Conservation (phyloP, 768 basidiomycete genomes). For the Amanita exitialis region DNA sequence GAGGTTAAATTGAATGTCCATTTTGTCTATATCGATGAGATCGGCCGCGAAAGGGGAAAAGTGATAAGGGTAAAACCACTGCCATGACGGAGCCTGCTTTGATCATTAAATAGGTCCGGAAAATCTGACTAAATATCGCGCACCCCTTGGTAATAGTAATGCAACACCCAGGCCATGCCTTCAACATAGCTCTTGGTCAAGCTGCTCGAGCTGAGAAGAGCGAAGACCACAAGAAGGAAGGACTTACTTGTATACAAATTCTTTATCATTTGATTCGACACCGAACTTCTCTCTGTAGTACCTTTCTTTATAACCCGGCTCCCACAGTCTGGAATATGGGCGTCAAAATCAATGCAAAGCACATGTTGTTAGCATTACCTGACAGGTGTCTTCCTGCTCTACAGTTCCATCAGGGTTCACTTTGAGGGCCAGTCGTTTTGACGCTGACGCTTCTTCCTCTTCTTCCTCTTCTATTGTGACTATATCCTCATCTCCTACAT, state of each 20-base stretch:
- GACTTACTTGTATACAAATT: constrained; percentile 65
- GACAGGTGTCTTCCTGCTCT: constrained; percentile 87
- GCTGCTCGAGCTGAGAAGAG: constrained; percentile 25
- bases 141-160: constrained; percentile 98
- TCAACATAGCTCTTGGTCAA: constrained; percentile 82
- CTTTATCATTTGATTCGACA: constrained; percentile 54
- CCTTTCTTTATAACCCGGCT: constrained; percentile 90
- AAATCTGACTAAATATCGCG: constrained; percentile 14
- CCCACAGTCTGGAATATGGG: constrained; percentile 65
- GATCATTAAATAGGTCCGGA: constrained; percentile 8
- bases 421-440: constrained; percentile 47
- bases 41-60: constrained; percentile 98
- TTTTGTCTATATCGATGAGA: constrained; percentile 67
- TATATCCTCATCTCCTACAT: constrained; percentile 35
- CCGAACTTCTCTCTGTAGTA: constrained; percentile 95
- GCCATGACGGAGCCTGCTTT: constrained; percentile 81
- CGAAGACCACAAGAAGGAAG: neutral
- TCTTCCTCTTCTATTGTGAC: constrained; percentile 41
- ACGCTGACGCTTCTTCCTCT: constrained; percentile 35
- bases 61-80: constrained; percentile 99
- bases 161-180: constrained; percentile 91
- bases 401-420: constrained; percentile 90
- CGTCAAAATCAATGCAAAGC: neutral
- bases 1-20: constrained; percentile 70
- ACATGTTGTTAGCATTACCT: constrained; percentile 38